Conservation (phyloP, 2,329 filamentous ascomycete species). For the Aulographum hederae region DNA sequence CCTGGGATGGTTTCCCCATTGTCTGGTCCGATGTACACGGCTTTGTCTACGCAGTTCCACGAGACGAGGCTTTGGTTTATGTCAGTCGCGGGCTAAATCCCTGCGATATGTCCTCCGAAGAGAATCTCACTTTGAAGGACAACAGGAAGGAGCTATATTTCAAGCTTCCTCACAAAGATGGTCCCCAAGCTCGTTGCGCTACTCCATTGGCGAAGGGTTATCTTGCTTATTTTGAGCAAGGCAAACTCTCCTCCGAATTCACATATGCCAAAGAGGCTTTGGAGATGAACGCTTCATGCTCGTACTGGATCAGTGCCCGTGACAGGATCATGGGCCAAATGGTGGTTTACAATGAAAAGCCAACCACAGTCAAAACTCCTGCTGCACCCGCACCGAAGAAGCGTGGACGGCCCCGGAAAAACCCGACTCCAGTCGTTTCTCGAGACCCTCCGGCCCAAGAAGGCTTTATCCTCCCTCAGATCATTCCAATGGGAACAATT, state of each 20-base stretch:
- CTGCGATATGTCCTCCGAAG: conserved; percentile 63
- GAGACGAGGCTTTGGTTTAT: conserved; percentile 42
- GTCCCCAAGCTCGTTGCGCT: conserved; percentile 63
- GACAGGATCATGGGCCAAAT: conserved; percentile 91
- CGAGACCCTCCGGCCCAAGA: neutral
- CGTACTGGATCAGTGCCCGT: conserved; percentile 95
- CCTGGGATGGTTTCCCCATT: conserved; percentile 79
- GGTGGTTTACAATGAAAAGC: conserved; percentile 67
- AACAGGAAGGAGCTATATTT: conserved; percentile 57
- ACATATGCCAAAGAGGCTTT: conserved; percentile 83
- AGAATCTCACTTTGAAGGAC: conserved; percentile 43
- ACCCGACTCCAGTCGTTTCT: neutral
- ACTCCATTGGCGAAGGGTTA: conserved; percentile 89
- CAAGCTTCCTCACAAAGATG: conserved; percentile 93
- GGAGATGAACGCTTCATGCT: conserved; percentile 97
- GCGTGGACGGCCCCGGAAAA: conserved; percentile 17
- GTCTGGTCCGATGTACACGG: conserved; percentile 88
- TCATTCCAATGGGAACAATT: conserved; percentile 97
- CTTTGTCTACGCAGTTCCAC: conserved; percentile 67
- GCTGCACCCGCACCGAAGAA: conserved; percentile 8
- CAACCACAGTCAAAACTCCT: conserved; percentile 8
- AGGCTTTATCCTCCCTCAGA: conserved; percentile 82
- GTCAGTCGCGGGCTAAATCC: conserved; percentile 50
- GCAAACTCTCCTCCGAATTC: conserved; percentile 72
- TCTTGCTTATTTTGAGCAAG: conserved; percentile 76